Evolutionary conservation across 352 stramenopile species (phyloP).

Genomic region (Pythium biforme): DNA sequence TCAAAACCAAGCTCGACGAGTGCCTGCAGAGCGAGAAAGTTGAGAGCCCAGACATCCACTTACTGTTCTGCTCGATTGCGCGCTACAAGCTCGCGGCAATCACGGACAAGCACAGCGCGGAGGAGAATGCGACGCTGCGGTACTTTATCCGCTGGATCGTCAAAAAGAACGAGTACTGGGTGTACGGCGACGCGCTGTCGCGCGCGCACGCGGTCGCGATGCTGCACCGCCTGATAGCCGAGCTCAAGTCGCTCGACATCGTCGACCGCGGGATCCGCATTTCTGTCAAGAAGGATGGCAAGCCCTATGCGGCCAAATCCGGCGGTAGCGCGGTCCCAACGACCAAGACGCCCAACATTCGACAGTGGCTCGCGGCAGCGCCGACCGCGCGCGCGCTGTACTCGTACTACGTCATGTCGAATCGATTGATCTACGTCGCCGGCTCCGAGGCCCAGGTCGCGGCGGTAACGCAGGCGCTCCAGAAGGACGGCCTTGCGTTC

Average conservation of each 20-base stretch:
- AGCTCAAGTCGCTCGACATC: conserved; percentile 21
- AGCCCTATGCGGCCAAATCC: neutral
- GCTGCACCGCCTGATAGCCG: conserved; percentile 4
- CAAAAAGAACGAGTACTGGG: conserved; percentile 25
- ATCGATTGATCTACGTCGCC: neutral
- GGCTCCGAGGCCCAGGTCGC: conserved; percentile 10
- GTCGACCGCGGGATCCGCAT: conserved; percentile 15
- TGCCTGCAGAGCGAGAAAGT: conserved; percentile 19
- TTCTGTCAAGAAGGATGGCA: conserved; percentile 7
- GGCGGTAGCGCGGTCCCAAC: neutral
- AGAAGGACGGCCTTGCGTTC: conserved; percentile 4
- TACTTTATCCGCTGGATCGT: conserved; percentile 29
- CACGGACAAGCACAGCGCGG: conserved; percentile 17
- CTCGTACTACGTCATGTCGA: conserved; percentile 8
- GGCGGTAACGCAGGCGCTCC: conserved; percentile 7
- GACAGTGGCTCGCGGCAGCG: neutral
- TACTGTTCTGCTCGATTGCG: conserved; percentile 16
- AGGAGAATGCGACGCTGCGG: neutral
- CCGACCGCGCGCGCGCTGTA: conserved; percentile 8
- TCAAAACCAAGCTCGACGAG: conserved; percentile 22
- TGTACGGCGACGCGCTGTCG: conserved; percentile 19
- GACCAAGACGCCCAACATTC: neutral
- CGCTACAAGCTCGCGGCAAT: conserved; percentile 9
- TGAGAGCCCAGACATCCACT: conserved; percentile 6
- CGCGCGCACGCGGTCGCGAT: neutral